Evolutionary conservation across 306 rosid species (phyloP).

Genomic region (Cucurbita argyrosperma): DNA sequence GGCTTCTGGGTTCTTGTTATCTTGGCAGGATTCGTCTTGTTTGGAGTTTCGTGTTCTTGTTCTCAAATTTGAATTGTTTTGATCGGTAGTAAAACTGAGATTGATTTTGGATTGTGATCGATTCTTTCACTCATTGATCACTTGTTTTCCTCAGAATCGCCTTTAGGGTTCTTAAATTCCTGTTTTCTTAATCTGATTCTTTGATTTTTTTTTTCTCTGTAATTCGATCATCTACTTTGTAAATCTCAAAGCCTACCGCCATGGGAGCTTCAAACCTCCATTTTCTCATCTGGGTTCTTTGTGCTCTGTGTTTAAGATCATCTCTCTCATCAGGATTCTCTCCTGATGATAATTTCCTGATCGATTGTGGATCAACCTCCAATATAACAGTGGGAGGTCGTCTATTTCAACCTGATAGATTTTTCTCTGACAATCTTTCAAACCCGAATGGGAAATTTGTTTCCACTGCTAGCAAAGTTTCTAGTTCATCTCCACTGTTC

Average conservation of each 20-base stretch:
- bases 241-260: neutral
- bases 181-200: neutral
- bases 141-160: neutral
- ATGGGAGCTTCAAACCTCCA: conserved; percentile 12
- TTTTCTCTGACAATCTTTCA: conserved; percentile 24
- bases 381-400: conserved; percentile 27
- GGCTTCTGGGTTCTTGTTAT: neutral
- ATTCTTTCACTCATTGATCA: neutral
- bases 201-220: neutral
- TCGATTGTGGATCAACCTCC: conserved; percentile 51
- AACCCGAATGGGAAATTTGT: conserved; percentile 11
- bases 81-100: neutral
- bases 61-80: neutral
- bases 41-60: neutral
- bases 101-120: neutral
- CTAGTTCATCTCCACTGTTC: conserved; percentile 10
- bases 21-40: neutral
- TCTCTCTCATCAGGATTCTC: conserved; percentile 22
- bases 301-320: conserved; percentile 13
- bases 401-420: conserved; percentile 28
- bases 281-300: conserved; percentile 17
- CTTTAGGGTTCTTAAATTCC: neutral
- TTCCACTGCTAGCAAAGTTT: conserved; percentile 18
- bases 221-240: neutral
- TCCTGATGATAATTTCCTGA: conserved; percentile 21